These are phyloP conservation scores for Ustilago loliicola DNA, from an alignment of 1,284 basidiomycete genomes.

Conservation along the genomic window DNA sequence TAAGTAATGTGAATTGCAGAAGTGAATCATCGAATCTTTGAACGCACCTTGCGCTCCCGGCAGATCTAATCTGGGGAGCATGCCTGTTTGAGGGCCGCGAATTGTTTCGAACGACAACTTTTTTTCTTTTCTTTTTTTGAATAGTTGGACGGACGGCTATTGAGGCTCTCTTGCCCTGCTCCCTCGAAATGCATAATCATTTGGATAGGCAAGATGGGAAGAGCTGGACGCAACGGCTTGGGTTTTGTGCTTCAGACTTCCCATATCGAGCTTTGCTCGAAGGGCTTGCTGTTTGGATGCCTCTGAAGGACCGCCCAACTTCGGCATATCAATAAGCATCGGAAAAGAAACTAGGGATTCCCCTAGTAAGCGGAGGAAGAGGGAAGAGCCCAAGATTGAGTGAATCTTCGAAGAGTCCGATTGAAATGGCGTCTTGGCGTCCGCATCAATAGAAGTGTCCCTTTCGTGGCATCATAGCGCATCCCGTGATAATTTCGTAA, in stretches of 20 bases:
- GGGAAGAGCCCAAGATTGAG: conserved; percentile 1
- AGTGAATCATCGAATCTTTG: conserved; percentile 1
- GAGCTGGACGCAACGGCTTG: neutral
- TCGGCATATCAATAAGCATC: neutral
- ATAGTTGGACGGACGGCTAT: neutral
- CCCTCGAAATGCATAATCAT: neutral
- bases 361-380: neutral
- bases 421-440: neutral
- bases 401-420: too few species aligned
- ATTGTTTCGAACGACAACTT: conserved; percentile 1
- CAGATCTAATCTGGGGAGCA: conserved; percentile 1
- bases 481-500: neutral
- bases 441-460: conserved; percentile 2
- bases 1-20: conserved; percentile 1
- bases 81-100: neutral
- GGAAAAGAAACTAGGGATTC: neutral
- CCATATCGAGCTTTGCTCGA: too few species aligned
- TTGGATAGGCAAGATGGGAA: neutral
- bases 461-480: neutral
- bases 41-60: neutral
- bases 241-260: too few species aligned
- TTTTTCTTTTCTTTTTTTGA: neutral
- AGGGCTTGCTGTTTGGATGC: neutral
- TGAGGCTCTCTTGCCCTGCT: neutral
- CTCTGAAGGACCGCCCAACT: neutral